A percentile compares a stretch with the other conserved stretches of the same genome.
These are phyloP conservation scores for Zangia roseola DNA, from an alignment of 768 basidiomycete species.

Conservation along the genomic window DNA sequence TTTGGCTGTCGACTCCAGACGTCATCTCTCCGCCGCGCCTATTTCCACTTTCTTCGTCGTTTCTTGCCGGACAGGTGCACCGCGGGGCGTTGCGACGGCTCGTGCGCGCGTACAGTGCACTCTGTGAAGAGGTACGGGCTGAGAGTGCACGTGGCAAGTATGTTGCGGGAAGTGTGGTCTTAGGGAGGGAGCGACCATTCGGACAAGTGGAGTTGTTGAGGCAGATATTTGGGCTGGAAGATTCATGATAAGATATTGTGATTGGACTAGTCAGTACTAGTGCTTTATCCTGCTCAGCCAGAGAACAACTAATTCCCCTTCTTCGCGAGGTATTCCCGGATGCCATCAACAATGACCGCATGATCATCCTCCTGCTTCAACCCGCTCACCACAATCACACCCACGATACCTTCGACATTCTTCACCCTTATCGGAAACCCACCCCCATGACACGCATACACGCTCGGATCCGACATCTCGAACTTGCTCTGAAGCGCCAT, in stretches of 20 bases:
- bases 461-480: constrained; percentile 26
- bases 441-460: constrained; percentile 33
- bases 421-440: constrained; percentile 35
- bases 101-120: constrained; percentile 61
- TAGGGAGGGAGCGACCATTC: constrained; percentile 83
- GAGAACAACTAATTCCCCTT: neutral
- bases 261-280: neutral
- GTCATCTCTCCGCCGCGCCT: constrained; percentile 82
- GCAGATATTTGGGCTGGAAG: constrained; percentile 77
- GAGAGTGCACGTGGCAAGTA: constrained; percentile 61
- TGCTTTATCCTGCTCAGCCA: too few relatives aligned
- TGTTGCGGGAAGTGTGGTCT: constrained; percentile 84
- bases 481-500: constrained; percentile 16
- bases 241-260: constrained; percentile 37
- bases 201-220: constrained; percentile 70
- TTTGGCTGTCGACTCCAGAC: constrained; percentile 81
- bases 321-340: constrained; percentile 25
- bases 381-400: constrained; percentile 36
- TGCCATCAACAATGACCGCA: constrained; percentile 29
- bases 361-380: constrained; percentile 33
- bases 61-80: constrained; percentile 70
- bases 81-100: constrained; percentile 69
- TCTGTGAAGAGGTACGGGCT: constrained; percentile 77
- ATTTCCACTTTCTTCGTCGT: constrained; percentile 65
- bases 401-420: constrained; percentile 34